These are phyloP conservation scores for Kingdonia uniflora DNA, from an alignment of 164 flowering plant genomes.

Conservation along the genomic window DNA sequence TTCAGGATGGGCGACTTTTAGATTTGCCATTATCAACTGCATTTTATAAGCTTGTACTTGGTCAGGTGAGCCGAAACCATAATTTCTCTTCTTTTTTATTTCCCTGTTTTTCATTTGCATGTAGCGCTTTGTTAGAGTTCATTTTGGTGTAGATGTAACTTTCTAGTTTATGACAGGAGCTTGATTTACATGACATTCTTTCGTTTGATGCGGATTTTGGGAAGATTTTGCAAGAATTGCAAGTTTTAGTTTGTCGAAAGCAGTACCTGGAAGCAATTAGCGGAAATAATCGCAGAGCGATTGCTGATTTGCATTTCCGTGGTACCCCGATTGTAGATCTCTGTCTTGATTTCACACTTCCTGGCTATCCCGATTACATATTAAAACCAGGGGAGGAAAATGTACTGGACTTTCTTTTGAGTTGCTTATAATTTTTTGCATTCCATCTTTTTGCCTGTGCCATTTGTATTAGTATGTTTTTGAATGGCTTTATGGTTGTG, in stretches of 20 bases:
- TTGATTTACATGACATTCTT: slow-evolving; percentile 86
- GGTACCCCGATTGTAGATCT: slow-evolving; percentile 76
- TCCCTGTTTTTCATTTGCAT: neutral
- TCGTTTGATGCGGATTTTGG: slow-evolving; percentile 82
- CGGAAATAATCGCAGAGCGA: slow-evolving; percentile 25
- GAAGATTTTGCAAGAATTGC: slow-evolving; percentile 74
- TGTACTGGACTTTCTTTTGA: slow-evolving; percentile 23
- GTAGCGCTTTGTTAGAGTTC: neutral
- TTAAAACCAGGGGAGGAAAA: slow-evolving; percentile 72
- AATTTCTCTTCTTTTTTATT: neutral
- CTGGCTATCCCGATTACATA: slow-evolving; percentile 88
- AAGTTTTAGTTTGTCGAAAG: slow-evolving; percentile 65
- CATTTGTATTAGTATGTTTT: neutral
- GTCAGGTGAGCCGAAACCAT: slow-evolving; percentile 57
- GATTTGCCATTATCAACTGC: slow-evolving; percentile 86
- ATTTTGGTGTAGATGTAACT: neutral
- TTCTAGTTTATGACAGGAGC: slow-evolving; percentile 49
- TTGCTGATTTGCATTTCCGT: slow-evolving; percentile 49
- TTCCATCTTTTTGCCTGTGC: neutral
- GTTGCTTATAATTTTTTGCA: neutral
- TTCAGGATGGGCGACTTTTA: slow-evolving; percentile 96
- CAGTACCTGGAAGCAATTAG: slow-evolving; percentile 51
- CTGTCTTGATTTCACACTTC: slow-evolving; percentile 87
- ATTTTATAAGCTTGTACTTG: slow-evolving; percentile 82
- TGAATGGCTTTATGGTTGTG: slow-evolving; percentile 1